These are phyloP conservation scores for Debaryomyces prosopidis DNA, from an alignment of 805 yeast species.

Conservation along the genomic window DNA sequence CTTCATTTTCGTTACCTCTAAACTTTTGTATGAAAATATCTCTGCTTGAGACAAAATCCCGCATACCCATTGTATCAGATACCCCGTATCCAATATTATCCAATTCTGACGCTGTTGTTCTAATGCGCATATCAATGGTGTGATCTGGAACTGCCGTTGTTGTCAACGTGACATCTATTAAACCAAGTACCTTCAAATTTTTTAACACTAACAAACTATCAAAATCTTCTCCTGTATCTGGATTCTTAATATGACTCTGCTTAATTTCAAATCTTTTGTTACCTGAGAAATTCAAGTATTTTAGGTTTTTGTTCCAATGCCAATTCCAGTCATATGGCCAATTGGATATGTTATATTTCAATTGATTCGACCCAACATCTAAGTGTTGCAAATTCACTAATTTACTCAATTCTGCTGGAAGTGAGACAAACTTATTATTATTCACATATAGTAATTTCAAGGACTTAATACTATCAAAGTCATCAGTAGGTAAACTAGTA, in stretches of 20 bases:
- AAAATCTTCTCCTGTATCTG: constrained; percentile 61
- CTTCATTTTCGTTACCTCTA: constrained; percentile 81
- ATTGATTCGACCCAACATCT: constrained; percentile 88
- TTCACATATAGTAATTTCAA: constrained; percentile 69
- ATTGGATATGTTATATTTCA: constrained; percentile 90
- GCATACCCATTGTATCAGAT: constrained; percentile 78
- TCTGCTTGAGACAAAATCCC: constrained; percentile 65
- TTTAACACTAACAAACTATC: constrained; percentile 66
- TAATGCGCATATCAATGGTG: constrained; percentile 73
- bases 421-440: constrained; percentile 78
- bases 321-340: constrained; percentile 98
- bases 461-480: constrained; percentile 60
- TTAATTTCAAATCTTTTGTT: constrained; percentile 89
- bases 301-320: constrained; percentile 77
- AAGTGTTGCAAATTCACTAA: constrained; percentile 62
- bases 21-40: constrained; percentile 88
- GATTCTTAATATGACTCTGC: constrained; percentile 55
- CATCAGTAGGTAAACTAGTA: constrained; percentile 81
- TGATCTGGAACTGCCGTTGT: constrained; percentile 90
- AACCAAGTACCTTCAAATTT: constrained; percentile 70
- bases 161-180: constrained; percentile 94
- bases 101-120: constrained; percentile 83
- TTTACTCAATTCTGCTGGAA: constrained; percentile 86
- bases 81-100: constrained; percentile 85
- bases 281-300: constrained; percentile 86